Conservation (phyloP, 805 yeast genomes). For the Middelhovenomyces tepae region DNA sequence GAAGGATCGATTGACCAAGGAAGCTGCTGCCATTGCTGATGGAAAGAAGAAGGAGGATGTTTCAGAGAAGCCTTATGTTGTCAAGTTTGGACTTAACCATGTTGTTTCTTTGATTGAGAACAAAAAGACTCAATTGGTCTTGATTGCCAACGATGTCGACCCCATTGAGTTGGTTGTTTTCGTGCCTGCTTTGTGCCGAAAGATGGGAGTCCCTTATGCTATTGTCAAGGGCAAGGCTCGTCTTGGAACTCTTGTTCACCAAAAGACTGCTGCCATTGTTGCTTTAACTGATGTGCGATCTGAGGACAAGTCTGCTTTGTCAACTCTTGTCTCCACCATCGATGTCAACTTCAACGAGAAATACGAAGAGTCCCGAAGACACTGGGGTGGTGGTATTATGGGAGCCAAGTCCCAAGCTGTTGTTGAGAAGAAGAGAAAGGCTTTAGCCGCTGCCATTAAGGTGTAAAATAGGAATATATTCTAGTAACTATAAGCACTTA, state of each 20-base stretch:
- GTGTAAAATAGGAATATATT: no score
- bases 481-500: no score
- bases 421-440: slow-evolving; percentile 66
- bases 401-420: slow-evolving; percentile 90
- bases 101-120: slow-evolving; percentile 94
- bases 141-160: slow-evolving; percentile 98
- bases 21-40: slow-evolving; percentile 97
- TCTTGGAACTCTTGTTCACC: slow-evolving; percentile 94
- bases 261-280: slow-evolving; percentile 95
- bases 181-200: slow-evolving; percentile 98
- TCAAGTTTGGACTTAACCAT: slow-evolving; percentile 98
- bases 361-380: slow-evolving; percentile 93
- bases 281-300: slow-evolving; percentile 92
- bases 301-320: slow-evolving; percentile 91
- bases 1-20: slow-evolving; percentile 98
- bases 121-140: slow-evolving; percentile 96
- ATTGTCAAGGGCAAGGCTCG: slow-evolving; percentile 98
- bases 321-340: slow-evolving; percentile 86
- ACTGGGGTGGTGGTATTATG: slow-evolving; percentile 99
- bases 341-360: slow-evolving; percentile 88
- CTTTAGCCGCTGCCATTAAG: slow-evolving; percentile 32
- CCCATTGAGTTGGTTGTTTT: slow-evolving; percentile 96
- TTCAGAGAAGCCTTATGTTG: slow-evolving; percentile 92
- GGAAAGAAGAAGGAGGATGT: slow-evolving; percentile 96
- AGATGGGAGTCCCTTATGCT: slow-evolving; percentile 99